phyloP scores from a whole-genome alignment of 1,139 yeast genomes.

The Suhomyces yuchorum region DNA sequence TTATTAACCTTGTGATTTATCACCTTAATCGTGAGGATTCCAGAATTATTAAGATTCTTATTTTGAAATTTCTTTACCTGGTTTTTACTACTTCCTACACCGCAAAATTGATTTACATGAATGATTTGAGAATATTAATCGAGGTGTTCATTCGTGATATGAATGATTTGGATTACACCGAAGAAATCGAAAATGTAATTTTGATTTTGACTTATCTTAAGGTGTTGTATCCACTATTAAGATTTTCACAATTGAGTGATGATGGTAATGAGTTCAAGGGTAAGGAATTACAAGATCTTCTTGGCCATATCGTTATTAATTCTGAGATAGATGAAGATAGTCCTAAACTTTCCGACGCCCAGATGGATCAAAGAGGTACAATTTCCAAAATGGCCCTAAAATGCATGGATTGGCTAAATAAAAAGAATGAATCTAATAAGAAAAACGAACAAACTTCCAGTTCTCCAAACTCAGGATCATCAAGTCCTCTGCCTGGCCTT shows the following conservation, averaged over 20 bases:
- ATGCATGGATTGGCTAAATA: slow-evolving; percentile 63
- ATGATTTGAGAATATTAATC: slow-evolving; percentile 83
- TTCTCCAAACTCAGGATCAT: not conserved
- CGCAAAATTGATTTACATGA: slow-evolving; percentile 70
- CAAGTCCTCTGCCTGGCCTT: not conserved
- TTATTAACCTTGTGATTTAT: slow-evolving; percentile 43
- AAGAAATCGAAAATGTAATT: slow-evolving; percentile 50
- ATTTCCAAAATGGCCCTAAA: slow-evolving; percentile 58
- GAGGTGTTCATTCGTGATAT: slow-evolving; percentile 84
- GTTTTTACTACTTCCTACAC: slow-evolving; percentile 70
- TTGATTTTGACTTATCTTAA: slow-evolving; percentile 75
- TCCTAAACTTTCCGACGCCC: slow-evolving; percentile 9
- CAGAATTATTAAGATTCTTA: slow-evolving; percentile 70
- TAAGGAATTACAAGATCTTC: slow-evolving; percentile 52
- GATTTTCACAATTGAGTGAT: slow-evolving; percentile 61
- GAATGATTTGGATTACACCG: slow-evolving; percentile 54
- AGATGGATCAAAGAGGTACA: slow-evolving; percentile 30
- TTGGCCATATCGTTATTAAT: slow-evolving; percentile 48
- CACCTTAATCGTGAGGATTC: slow-evolving; percentile 81
- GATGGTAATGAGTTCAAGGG: slow-evolving; percentile 56
- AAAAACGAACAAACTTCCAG: not conserved
- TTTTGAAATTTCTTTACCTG: slow-evolving; percentile 73
- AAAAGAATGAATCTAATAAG: not conserved
- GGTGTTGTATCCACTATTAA: slow-evolving; percentile 70
- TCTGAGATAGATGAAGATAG: slow-evolving; percentile 17